Conservation (phyloP, 192 early-diverging fungal species). For the Coemansia sp. region DNA sequence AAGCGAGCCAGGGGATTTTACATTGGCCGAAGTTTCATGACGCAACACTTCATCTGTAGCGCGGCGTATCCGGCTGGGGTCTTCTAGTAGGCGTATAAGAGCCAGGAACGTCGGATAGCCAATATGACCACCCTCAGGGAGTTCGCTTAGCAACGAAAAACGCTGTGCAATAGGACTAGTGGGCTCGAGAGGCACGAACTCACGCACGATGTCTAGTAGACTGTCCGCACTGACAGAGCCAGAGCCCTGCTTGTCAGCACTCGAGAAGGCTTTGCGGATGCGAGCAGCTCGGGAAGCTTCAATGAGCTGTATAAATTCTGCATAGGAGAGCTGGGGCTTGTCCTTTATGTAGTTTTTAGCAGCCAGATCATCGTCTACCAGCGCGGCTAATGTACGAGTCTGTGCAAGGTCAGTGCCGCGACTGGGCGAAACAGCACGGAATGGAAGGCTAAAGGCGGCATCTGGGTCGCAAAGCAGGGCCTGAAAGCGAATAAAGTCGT, state of each 20-base stretch:
- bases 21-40: conserved; percentile 10
- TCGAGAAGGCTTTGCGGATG: conserved; percentile 39
- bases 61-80: conserved; percentile 41
- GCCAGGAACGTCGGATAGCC: conserved; percentile 58
- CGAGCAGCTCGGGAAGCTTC: conserved; percentile 32
- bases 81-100: conserved; percentile 44
- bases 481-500: conserved; percentile 58
- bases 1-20: conserved; percentile 4
- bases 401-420: conserved; percentile 13
- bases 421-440: conserved; percentile 32
- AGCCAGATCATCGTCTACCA: conserved; percentile 20
- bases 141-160: conserved; percentile 40
- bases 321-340: conserved; percentile 24
- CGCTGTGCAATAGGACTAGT: conserved; percentile 24
- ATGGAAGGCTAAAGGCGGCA: conserved; percentile 56
- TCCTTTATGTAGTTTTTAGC: conserved; percentile 26
- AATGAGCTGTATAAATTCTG: conserved; percentile 48
- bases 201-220: conserved; percentile 30
- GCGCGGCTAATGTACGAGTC: conserved; percentile 10
- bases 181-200: conserved; percentile 34
- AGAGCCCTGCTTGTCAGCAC: conserved; percentile 20
- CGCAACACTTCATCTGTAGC: conserved; percentile 41
- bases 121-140: conserved; percentile 26
- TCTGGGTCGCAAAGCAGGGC: conserved; percentile 49
- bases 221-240: conserved; percentile 44